Base-by-base conservation (phyloP, 768 basidiomycete genomes). In the Boletellus ananas region DNA sequence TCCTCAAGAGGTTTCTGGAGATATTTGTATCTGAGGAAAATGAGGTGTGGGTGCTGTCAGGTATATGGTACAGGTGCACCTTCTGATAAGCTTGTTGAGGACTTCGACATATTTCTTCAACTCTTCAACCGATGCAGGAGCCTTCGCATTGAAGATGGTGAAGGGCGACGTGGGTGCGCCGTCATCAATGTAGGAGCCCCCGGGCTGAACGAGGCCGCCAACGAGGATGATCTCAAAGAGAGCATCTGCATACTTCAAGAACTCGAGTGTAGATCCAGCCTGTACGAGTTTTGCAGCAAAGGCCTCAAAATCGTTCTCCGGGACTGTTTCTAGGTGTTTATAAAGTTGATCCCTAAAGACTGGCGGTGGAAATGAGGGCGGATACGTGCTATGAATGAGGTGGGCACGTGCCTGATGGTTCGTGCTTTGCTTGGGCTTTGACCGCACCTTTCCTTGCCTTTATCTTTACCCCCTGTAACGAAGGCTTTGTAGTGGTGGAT, bases 191-290 rank as follows among this genome's bases (percentile, higher is more conserved):
- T 90, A 94, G 61, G 76, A 82, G 52, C 95, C 95, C 45, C 95
- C 95, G 17, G 95, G 96, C 71, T 97, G 94, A 61, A 99, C 83
- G 56, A 99, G 86, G 36, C 93, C 92, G 43, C 95, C 95, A 64
- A 94, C 87, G 63, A 99, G 81, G 66, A 97, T 79, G 74, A 96
- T 82, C 73, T 99, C 94, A 72, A 96, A 98, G 61, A 98, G 85
- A 49, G 87, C 80, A 61, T 96, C 94, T 72, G 92, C 90, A 85
- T 98, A 97, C 75, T 96, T 96, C 71, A 94, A 84, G 64, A 84
- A 87, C 72, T 99, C 96, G 69, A 99, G 87, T 43, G 90, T 85
- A 21, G 87, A 83, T 37, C 94, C 95, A 49, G 94, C 94, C 70
- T 89, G 87, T 59, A 93, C 80, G 62, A 99, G 83, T 72, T 92